Evolutionary conservation across 495 filamentous ascomycete genomes (phyloP), one percentile per base, ranked within the genome.

Genomic region (Penicillium silybi): DNA sequence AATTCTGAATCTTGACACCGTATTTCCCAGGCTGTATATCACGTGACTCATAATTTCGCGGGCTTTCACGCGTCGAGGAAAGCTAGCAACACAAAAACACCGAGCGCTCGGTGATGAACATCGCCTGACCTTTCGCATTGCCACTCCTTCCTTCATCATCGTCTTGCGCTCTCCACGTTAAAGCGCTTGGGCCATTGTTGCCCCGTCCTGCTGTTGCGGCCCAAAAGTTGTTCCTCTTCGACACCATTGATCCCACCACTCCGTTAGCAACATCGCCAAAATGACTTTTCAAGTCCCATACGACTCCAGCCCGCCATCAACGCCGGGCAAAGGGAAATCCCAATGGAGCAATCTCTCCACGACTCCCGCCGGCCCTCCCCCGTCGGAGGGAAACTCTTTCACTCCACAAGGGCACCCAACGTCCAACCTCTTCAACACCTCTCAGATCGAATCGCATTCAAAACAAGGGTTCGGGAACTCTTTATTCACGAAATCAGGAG

Each of bases 351-450:
- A 84, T 61, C 77, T 83, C 27, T 91, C 90, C 0, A 92, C 86
- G 1, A 92, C 90, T 18, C 90, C 90, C 40, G 82, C 84, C 22
- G 88, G 84, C 9, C 83, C 80, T 42, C 89, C 90, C 13, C 88
- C 88, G 19, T 83, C 82, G 3, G 81, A 80, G 32, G 70, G 78
- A 9, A 74, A 75, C 18, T 90, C 88, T 26, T 90, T 90, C 65
- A 89, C 86, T 23, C 88, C 89, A 10, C 81, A 79, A 51, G 87
- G 85, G 26, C 81, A 78, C 22, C 87, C 88, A 17, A 79, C 81
- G 19, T 84, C 80, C 6, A 80, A 79, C 9, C 67, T 81, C 48
- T 78, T 87, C 46, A 83, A 84, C 27, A 87, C 82, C 69, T 88
- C 87, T 4, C 82, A 85, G 49, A 65, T 81, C 53, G 73, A 60